A percentile compares a stretch with the other conserved stretches of the same genome.
These are phyloP conservation scores for Epichloe hybrida DNA, from an alignment of 2,329 filamentous ascomycete species.

Conservation along the genomic window DNA sequence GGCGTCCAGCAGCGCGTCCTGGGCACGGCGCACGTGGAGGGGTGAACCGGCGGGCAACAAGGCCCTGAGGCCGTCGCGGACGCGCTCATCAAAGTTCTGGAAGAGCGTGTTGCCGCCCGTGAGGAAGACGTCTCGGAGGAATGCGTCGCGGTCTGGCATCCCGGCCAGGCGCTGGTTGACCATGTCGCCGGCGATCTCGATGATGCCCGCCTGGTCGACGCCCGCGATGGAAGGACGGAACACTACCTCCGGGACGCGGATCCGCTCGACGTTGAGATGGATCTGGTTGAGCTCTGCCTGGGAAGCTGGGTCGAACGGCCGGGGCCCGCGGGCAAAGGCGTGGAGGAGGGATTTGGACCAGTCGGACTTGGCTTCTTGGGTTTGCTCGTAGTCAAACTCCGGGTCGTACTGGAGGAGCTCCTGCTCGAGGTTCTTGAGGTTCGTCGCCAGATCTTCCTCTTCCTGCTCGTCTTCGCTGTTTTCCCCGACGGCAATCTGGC, in stretches of 20 bases:
- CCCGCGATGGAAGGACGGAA: constrained; percentile 89
- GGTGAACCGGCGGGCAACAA: constrained; percentile 56
- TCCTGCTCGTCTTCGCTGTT: constrained; percentile 80
- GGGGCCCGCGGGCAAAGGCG: constrained; percentile 76
- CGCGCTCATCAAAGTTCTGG: constrained; percentile 69
- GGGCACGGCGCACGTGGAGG: constrained; percentile 59
- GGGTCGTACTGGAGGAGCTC: constrained; percentile 81
- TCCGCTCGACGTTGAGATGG: constrained; percentile 92
- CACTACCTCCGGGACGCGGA: constrained; percentile 83
- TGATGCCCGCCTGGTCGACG: constrained; percentile 81
- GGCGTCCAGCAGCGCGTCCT: constrained; percentile 69
- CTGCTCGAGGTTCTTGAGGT: constrained; percentile 64
- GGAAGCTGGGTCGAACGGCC: constrained; percentile 68
- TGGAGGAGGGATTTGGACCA: constrained; percentile 90
- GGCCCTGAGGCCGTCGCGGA: constrained; percentile 58
- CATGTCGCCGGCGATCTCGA: constrained; percentile 86
- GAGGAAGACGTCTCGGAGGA: constrained; percentile 79
- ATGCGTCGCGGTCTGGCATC: constrained; percentile 45
- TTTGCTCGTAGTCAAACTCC: constrained; percentile 82
- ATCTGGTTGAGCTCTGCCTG: constrained; percentile 74
- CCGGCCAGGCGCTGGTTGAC: constrained; percentile 64
- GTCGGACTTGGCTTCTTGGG: constrained; percentile 80
- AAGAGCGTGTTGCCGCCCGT: constrained; percentile 91
- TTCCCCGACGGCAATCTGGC: constrained; percentile 75
- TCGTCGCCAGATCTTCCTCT: constrained; percentile 69